Evolutionary conservation across 192 early-diverging fungal species (phyloP).

Genomic region (Irineochytrium annulatum): DNA sequence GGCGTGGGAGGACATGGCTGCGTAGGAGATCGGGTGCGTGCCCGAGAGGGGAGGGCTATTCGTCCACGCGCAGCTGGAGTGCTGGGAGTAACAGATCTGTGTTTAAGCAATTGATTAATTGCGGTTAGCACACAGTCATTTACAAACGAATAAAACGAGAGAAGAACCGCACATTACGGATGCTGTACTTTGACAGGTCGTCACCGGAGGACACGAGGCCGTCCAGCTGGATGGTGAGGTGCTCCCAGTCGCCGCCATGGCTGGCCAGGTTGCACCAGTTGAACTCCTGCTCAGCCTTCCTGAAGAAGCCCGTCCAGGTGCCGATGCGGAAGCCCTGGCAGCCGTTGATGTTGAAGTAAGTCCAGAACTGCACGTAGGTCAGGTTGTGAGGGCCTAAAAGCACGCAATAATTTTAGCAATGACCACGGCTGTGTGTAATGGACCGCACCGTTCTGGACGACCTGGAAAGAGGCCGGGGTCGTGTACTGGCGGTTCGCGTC

Average conservation of each 20-base stretch:
- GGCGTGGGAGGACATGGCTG: slow-evolving; percentile 29
- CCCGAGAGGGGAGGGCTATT: background rate
- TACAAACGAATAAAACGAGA: too few relatives aligned
- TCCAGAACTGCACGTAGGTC: slow-evolving; percentile 20
- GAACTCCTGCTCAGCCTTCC: slow-evolving; percentile 23
- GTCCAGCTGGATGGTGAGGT: slow-evolving; percentile 27
- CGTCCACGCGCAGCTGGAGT: slow-evolving; percentile 15
- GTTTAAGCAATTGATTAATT: too few relatives aligned
- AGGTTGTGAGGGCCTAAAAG: background rate
- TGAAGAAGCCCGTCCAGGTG: slow-evolving; percentile 25
- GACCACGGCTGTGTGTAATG: slow-evolving; percentile 21
- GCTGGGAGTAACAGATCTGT: slow-evolving; percentile 27
- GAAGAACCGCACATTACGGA: too few relatives aligned
- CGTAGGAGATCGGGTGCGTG: slow-evolving; percentile 21
- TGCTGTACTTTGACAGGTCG: too few relatives aligned
- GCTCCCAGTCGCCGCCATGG: slow-evolving; percentile 30
- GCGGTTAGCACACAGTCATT: too few relatives aligned
- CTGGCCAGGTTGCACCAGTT: slow-evolving; percentile 28
- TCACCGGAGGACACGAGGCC: too few relatives aligned
- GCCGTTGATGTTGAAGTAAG: slow-evolving; percentile 26
- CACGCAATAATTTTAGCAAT: background rate
- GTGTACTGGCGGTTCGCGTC: too few relatives aligned
- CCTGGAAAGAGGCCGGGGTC: too few relatives aligned
- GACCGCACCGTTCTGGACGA: slow-evolving; percentile 20
- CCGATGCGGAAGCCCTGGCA: slow-evolving; percentile 29